Base-by-base conservation (phyloP, 306 rosid species). In the Cyamopsis tetragonoloba region DNA sequence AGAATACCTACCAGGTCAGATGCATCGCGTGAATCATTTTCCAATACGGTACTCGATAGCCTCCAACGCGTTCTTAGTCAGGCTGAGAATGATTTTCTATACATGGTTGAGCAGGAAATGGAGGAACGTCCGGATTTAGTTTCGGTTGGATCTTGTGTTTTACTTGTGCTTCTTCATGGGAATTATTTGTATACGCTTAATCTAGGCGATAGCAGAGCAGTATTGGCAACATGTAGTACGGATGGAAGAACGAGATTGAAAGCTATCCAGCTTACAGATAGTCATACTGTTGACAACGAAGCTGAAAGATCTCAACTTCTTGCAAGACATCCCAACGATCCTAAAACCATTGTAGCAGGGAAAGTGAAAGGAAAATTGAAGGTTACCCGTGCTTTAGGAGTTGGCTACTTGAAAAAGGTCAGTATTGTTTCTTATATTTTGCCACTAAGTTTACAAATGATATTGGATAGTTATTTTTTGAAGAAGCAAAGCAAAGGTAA, bases 41-140 rank as follows among this genome's bases (percentile, higher is more conserved):
- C 81, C 66, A 73, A 81, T 31, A 79, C 69, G 43, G 83, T 91
- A 48, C 91, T 95, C 57, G 96, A 82, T 72, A 86, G 91, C 80
- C 89, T 95, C 53, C 83, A 85, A 58, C 89, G 84, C 9, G 90
- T 95, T 59, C 82, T 95, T 58, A 77, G 68, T 77, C 97, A 91
- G 81, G 87, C 72, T 7, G 99, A 95, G 83, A 88, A 79, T 76
- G 99, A 95, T 56, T 95, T 91, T 88, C 67, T 95, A 47, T 84
- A 79, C 87, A 91, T 95, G 97, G 99, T 95, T 50, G 99, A 91
- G 75, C 95, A 83, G 76, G 99, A 95, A 88, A 95, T 91, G 96
- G 99, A 83, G 73, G 92, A 83, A 39, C 97, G 99, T 7, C 99
- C 96, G 2, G 97, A 95, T 85, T 86, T 95, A 79, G 99, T 95